phyloP scores from a whole-genome alignment of 75 land plant species.

The Pinus albicaulis region DNA sequence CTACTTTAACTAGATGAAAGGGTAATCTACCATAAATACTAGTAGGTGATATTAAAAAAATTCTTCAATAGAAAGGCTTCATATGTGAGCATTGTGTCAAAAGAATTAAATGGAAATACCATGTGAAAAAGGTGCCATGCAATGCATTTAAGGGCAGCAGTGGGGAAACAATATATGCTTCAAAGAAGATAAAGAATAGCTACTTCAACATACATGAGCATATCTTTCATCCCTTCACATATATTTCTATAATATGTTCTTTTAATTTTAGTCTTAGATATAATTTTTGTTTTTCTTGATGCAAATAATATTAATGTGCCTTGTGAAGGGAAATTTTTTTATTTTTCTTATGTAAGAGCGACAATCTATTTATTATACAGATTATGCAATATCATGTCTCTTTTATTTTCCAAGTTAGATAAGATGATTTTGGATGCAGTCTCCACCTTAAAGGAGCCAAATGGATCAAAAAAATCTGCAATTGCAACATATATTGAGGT shows the following conservation, averaged over 20 bases:
- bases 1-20: no score
- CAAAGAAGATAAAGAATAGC: no score
- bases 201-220: not conserved
- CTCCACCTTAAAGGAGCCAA: conserved; percentile 55
- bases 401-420: conserved; percentile 49
- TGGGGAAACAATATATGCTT: no score
- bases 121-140: no score
- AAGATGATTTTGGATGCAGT: conserved; percentile 74
- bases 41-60: no score
- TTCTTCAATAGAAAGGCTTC: no score
- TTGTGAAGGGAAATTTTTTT: not conserved
- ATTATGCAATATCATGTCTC: not conserved
- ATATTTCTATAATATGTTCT: not conserved
- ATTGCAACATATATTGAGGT: conserved; percentile 82
- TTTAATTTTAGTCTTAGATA: no score
- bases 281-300: not conserved
- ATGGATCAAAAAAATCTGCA: conserved; percentile 74
- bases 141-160: no score
- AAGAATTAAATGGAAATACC: no score
- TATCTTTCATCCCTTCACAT: not conserved
- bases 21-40: no score
- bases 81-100: no score
- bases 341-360: not conserved
- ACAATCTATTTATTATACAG: not conserved
- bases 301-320: not conserved